Evolutionary conservation across 768 basidiomycete species (phyloP).

Genomic region (Brasilioporus rufonigricans): DNA sequence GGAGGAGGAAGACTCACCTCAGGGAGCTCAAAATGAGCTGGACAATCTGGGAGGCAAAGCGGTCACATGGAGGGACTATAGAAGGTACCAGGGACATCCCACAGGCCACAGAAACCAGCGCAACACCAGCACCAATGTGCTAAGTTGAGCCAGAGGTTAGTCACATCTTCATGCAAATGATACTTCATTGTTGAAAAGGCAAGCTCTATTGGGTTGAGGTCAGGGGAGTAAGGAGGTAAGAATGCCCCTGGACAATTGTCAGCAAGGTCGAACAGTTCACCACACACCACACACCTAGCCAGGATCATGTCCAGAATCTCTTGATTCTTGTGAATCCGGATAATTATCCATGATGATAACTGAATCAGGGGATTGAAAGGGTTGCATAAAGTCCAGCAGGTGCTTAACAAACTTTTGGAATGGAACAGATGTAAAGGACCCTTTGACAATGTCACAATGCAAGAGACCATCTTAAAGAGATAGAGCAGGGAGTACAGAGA

Average conservation of each 20-base stretch:
- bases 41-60: too few relatives aligned
- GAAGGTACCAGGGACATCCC: too few relatives aligned
- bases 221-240: neutral
- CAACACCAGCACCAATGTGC: too few relatives aligned
- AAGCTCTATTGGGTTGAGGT: neutral
- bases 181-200: neutral
- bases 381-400: slow-evolving; percentile 38
- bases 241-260: neutral
- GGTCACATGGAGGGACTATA: too few relatives aligned
- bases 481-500: slow-evolving; percentile 4
- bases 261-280: too few relatives aligned
- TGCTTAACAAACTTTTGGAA: slow-evolving; percentile 28
- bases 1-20: too few relatives aligned
- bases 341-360: neutral
- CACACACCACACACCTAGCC: too few relatives aligned
- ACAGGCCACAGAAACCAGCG: too few relatives aligned
- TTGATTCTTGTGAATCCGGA: neutral
- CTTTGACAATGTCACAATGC: slow-evolving; percentile 1
- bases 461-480: neutral
- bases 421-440: slow-evolving; percentile 23
- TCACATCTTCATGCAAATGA: too few relatives aligned
- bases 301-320: neutral
- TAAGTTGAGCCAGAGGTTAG: too few relatives aligned
- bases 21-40: too few relatives aligned
- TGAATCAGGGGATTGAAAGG: neutral